These are phyloP conservation scores for Aspergillus amoenus DNA, from an alignment of 2,329 filamentous ascomycete genomes.

Conservation along the genomic window DNA sequence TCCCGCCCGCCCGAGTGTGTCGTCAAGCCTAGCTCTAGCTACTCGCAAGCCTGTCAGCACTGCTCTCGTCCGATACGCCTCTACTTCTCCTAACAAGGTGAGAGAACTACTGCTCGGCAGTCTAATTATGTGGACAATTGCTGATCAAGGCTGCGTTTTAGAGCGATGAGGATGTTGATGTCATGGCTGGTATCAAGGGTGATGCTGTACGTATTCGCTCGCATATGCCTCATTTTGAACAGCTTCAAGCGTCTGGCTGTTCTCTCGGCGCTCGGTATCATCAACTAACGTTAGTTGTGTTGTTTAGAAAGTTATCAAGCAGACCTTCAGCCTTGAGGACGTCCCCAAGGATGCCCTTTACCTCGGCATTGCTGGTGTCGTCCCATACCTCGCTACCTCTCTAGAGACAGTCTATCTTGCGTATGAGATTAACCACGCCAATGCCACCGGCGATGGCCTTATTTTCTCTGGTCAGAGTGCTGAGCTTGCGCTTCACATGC, in stretches of 20 bases:
- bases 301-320: constrained; percentile 61
- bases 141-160: constrained; percentile 46
- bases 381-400: constrained; percentile 85
- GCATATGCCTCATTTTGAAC: not conserved
- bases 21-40: constrained; percentile 43
- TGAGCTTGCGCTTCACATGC: constrained; percentile 66
- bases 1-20: constrained; percentile 35
- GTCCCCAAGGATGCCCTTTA: constrained; percentile 68
- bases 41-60: constrained; percentile 47
- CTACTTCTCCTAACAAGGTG: constrained; percentile 49
- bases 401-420: constrained; percentile 77
- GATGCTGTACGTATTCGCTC: constrained; percentile 56
- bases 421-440: constrained; percentile 74
- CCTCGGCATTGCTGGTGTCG: constrained; percentile 72
- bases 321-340: constrained; percentile 64
- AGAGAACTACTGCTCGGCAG: constrained; percentile 4
- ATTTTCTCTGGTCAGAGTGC: constrained; percentile 71
- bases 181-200: constrained; percentile 53
- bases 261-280: not conserved
- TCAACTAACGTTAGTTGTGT: not conserved
- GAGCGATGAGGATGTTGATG: constrained; percentile 46
- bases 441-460: constrained; percentile 59
- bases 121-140: constrained; percentile 44
- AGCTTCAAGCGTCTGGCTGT: not conserved
- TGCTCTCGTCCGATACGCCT: constrained; percentile 51